Percentiles rank a stretch among this genome's conserved stretches.
phyloP scores from a whole-genome alignment of 345 rosid genomes.

The Iberis pinnata region DNA sequence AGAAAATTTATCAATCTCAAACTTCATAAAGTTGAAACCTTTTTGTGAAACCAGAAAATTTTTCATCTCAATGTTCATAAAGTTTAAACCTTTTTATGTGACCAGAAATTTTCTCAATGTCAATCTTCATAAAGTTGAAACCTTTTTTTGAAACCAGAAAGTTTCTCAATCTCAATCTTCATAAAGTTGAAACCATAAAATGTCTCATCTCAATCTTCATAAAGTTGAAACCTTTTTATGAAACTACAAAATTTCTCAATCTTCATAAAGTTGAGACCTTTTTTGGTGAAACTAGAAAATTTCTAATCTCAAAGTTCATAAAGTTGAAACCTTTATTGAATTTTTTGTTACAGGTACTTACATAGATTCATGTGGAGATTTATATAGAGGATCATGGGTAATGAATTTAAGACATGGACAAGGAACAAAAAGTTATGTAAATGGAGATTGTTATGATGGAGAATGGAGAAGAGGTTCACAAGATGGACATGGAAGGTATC shows the following conservation, averaged over 20 bases:
- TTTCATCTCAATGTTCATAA: not conserved
- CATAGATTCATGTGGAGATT: constrained; percentile 57
- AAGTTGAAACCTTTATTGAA: not conserved
- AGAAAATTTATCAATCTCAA: too few relatives aligned
- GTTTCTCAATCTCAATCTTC: not conserved
- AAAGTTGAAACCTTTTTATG: not conserved
- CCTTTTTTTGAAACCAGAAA: too few relatives aligned
- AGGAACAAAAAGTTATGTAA: constrained; percentile 58
- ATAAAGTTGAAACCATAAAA: not conserved
- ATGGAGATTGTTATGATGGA: constrained; percentile 79
- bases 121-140: too few relatives aligned
- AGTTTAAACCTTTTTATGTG: not conserved
- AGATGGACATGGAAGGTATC: constrained; percentile 85
- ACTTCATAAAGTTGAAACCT: not conserved
- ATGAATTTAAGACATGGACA: constrained; percentile 87
- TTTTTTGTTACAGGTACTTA: constrained; percentile 59
- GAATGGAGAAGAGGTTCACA: constrained; percentile 84
- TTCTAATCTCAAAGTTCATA: not conserved
- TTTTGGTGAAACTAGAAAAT: too few relatives aligned
- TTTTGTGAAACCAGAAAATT: too few relatives aligned
- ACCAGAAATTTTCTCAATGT: too few relatives aligned
- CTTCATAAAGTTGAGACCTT: not conserved
- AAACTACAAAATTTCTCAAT: too few relatives aligned
- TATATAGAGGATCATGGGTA: constrained; percentile 74
- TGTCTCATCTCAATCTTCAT: not conserved